Percentiles rank a stretch among this genome's conserved stretches.
Conservation (phyloP, 495 filamentous ascomycete species). For the Podospora conica region DNA sequence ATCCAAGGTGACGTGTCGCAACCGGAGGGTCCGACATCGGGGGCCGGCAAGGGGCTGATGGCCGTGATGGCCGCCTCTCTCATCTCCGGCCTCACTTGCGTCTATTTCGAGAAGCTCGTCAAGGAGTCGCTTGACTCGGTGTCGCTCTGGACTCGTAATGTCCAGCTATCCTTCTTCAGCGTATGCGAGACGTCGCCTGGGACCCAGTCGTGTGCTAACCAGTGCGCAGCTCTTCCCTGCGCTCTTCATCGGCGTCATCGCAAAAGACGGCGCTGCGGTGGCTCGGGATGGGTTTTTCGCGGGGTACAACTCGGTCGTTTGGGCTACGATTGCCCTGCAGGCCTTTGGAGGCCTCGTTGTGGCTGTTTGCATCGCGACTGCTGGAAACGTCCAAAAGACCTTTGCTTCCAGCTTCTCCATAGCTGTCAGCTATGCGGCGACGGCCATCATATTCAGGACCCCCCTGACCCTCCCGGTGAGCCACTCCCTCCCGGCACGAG, state of each 20-base stretch:
- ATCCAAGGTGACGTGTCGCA: constrained; percentile 9
- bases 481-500: neutral
- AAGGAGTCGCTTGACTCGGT: constrained; percentile 53
- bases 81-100: constrained; percentile 58
- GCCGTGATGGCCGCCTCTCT: constrained; percentile 56
- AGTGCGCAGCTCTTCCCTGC: constrained; percentile 66
- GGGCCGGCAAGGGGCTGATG: constrained; percentile 49
- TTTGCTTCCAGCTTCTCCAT: constrained; percentile 63
- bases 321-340: constrained; percentile 57
- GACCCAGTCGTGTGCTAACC: too few relatives aligned
- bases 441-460: constrained; percentile 16
- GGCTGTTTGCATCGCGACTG: constrained; percentile 57
- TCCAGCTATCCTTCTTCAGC: constrained; percentile 67
- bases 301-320: constrained; percentile 66
- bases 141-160: constrained; percentile 67
- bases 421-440: constrained; percentile 32
- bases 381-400: constrained; percentile 59
- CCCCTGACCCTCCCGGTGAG: constrained; percentile 21
- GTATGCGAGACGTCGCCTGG: too few relatives aligned
- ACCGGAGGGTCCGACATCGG: constrained; percentile 17
- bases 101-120: constrained; percentile 68
- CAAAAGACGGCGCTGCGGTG: constrained; percentile 62
- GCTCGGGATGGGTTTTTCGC: constrained; percentile 61
- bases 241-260: constrained; percentile 64
- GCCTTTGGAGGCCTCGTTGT: constrained; percentile 61